Evolutionary conservation across 352 stramenopile genomes (phyloP).

Genomic region (Pythium aquatile): DNA sequence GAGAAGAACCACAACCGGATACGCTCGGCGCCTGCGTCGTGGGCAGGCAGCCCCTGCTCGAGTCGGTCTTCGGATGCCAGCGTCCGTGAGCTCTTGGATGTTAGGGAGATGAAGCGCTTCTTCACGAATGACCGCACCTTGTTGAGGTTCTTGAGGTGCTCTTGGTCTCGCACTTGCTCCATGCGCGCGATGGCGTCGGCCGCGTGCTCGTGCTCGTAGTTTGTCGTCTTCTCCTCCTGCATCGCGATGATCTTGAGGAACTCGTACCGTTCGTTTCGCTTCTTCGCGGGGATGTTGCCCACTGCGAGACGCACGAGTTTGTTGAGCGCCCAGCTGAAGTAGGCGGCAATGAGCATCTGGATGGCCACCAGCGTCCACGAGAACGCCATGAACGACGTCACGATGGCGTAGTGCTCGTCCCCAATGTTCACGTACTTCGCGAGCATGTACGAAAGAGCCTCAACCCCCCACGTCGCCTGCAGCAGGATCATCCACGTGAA

Average conservation of each 20-base stretch:
- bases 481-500: conserved; percentile 45
- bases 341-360: not conserved
- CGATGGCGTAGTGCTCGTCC: not conserved
- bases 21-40: not conserved
- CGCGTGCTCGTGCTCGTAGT: not conserved
- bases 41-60: not conserved
- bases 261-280: not conserved
- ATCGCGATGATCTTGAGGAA: not conserved
- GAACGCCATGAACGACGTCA: not conserved
- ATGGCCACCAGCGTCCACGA: not conserved
- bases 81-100: not conserved
- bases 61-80: not conserved
- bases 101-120: not conserved
- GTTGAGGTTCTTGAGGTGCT: not conserved
- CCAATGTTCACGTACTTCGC: not conserved
- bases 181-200: not conserved
- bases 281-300: not conserved
- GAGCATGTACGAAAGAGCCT: conserved; percentile 2
- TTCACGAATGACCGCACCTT: not conserved
- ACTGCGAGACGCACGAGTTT: not conserved
- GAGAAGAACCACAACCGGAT: conserved; percentile 25
- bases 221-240: not conserved
- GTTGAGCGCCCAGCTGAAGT: not conserved
- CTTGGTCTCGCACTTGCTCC: not conserved
- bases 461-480: conserved; percentile 18